Conservation (phyloP, 306 rosid genomes). For the Citrullus mucosospermus region DNA sequence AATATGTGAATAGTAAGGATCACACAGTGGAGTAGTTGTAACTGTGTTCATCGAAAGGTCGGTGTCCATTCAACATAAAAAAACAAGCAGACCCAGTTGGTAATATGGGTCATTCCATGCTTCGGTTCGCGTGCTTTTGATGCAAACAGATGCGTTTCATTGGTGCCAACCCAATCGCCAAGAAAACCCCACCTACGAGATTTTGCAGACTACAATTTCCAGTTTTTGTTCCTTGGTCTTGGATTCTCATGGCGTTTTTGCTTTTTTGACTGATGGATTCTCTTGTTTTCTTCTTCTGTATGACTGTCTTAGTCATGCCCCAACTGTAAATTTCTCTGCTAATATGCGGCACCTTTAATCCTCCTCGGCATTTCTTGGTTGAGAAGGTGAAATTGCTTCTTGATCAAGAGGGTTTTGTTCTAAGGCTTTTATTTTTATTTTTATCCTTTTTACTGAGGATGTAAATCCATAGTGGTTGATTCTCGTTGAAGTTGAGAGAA, state of each 20-base stretch:
- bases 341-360: background rate
- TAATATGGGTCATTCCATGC: constrained; percentile 27
- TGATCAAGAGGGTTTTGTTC: background rate
- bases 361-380: constrained; percentile 7
- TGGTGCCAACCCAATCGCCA: constrained; percentile 1
- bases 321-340: constrained; percentile 1
- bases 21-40: no score
- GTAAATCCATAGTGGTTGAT: constrained; percentile 20
- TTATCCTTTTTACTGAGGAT: constrained; percentile 19
- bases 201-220: constrained; percentile 32
- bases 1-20: background rate
- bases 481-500: constrained; percentile 10
- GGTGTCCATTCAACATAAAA: constrained; percentile 40
- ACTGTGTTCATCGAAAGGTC: constrained; percentile 72
- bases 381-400: constrained; percentile 8
- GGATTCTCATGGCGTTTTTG: constrained; percentile 11
- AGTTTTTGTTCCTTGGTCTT: constrained; percentile 55
- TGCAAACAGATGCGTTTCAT: constrained; percentile 31
- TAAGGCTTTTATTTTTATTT: constrained; percentile 1
- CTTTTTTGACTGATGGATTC: constrained; percentile 34
- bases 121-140: constrained; percentile 81
- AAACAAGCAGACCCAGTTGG: constrained; percentile 33
- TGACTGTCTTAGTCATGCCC: constrained; percentile 16
- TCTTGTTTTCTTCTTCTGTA: background rate
- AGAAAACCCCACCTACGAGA: constrained; percentile 29